Conservation (phyloP, 2,329 filamentous ascomycete genomes). For the Epichloe sylvatica region DNA sequence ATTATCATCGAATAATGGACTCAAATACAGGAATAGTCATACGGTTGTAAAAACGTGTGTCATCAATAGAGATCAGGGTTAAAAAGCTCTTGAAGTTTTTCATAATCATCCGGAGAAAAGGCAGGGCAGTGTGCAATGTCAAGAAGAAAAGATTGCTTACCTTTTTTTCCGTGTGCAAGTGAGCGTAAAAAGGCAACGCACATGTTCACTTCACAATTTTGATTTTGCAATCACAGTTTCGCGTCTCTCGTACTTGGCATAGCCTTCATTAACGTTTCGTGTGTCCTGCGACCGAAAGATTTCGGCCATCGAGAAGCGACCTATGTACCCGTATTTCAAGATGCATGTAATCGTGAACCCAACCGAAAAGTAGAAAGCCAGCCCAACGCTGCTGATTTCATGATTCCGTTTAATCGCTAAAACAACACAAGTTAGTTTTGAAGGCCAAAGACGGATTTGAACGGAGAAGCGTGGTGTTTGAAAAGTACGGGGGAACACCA, state of each 20-base stretch:
- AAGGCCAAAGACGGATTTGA: not conserved
- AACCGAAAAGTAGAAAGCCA: slow-evolving; percentile 28
- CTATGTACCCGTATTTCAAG: slow-evolving; percentile 31
- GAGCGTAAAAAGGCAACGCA: not conserved
- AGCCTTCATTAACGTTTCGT: slow-evolving; percentile 16
- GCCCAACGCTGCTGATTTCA: slow-evolving; percentile 23
- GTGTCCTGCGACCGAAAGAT: slow-evolving; percentile 17
- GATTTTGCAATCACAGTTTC: not conserved
- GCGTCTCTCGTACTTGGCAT: slow-evolving; percentile 4
- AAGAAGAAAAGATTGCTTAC: slow-evolving; percentile 26
- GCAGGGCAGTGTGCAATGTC: slow-evolving; percentile 3
- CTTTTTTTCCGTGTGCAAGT: slow-evolving; percentile 20
- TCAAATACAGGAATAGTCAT: slow-evolving; percentile 33
- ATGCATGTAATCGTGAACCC: slow-evolving; percentile 30
- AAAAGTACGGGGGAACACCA: slow-evolving; percentile 8
- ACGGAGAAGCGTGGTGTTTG: too few relatives aligned
- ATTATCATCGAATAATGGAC: slow-evolving; percentile 7
- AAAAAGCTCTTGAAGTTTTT: slow-evolving; percentile 50
- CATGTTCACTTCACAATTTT: not conserved
- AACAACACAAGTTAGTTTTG: slow-evolving; percentile 23
- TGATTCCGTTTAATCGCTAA: slow-evolving; percentile 37
- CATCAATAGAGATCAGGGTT: slow-evolving; percentile 50
- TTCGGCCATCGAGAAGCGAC: slow-evolving; percentile 30
- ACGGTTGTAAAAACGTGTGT: slow-evolving; percentile 42
- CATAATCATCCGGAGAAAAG: slow-evolving; percentile 37